Conservation (phyloP, 2,329 filamentous ascomycete genomes). For the Colletotrichum magnum region DNA sequence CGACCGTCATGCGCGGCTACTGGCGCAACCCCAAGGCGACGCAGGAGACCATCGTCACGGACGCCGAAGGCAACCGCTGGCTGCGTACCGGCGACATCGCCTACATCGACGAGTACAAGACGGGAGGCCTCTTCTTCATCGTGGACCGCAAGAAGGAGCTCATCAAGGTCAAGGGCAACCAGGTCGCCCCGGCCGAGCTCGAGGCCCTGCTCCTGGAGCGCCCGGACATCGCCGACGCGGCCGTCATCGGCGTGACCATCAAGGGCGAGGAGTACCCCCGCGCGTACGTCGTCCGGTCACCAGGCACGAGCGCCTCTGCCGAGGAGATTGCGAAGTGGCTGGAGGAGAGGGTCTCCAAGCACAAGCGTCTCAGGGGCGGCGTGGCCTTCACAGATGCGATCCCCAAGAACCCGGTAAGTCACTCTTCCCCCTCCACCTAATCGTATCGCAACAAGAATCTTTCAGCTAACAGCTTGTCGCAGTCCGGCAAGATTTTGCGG, state of each 20-base stretch:
- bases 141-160: constrained; percentile 81
- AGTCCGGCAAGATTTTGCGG: constrained; percentile 78
- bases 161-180: constrained; percentile 73
- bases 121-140: constrained; percentile 69
- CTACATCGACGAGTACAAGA: constrained; percentile 72
- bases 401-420: constrained; percentile 69
- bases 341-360: constrained; percentile 71
- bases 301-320: constrained; percentile 60
- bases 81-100: constrained; percentile 82
- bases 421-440: not conserved
- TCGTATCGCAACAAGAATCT: not conserved
- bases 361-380: constrained; percentile 79
- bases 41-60: constrained; percentile 64
- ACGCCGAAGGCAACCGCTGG: constrained; percentile 71
- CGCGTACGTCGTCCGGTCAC: constrained; percentile 70
- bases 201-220: constrained; percentile 55
- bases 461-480: constrained; percentile 6
- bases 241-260: constrained; percentile 72
- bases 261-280: constrained; percentile 72
- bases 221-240: constrained; percentile 70
- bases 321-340: constrained; percentile 76
- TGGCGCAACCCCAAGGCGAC: constrained; percentile 81
- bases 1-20: constrained; percentile 82
- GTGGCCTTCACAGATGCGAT: constrained; percentile 77
- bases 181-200: constrained; percentile 70